These are phyloP conservation scores for Akebia trifoliata DNA, from an alignment of 164 flowering plant genomes.

Conservation along the genomic window DNA sequence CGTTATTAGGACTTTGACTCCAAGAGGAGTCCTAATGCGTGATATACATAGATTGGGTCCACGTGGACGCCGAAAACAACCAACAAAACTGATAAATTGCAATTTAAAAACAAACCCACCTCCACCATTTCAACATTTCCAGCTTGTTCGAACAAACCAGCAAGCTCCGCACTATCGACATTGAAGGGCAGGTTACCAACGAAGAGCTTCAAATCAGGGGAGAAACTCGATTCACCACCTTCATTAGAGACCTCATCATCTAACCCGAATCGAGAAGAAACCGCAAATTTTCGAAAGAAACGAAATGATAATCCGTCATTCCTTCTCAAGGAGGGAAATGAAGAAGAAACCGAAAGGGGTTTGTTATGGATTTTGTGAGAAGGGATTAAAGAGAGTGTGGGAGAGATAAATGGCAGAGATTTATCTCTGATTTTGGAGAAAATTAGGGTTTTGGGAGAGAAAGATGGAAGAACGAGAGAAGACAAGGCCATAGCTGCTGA, in stretches of 20 bases:
- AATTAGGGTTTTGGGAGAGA: slow-evolving; percentile 40
- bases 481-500: slow-evolving; percentile 13
- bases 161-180: slow-evolving; percentile 65
- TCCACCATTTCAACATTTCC: slow-evolving; percentile 92
- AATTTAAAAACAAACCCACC: slow-evolving; percentile 32
- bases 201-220: slow-evolving; percentile 60
- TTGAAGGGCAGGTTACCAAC: slow-evolving; percentile 73
- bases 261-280: slow-evolving; percentile 26
- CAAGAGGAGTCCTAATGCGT: no score
- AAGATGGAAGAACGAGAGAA: slow-evolving; percentile 38
- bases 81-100: no score
- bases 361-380: slow-evolving; percentile 19
- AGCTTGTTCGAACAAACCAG: slow-evolving; percentile 56
- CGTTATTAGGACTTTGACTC: no score
- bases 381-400: slow-evolving; percentile 9
- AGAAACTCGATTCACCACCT: slow-evolving; percentile 24
- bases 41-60: no score
- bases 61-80: no score
- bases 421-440: slow-evolving; percentile 16
- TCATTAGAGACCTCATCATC: slow-evolving; percentile 40
- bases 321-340: slow-evolving; percentile 10
- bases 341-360: slow-evolving; percentile 24
- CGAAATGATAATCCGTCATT: slow-evolving; percentile 21
- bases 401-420: no score
- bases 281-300: slow-evolving; percentile 41